Evolutionary conservation across 495 filamentous ascomycete genomes (phyloP), one percentile per base, ranked within the genome.

Genomic region (Podospora comata): DNA sequence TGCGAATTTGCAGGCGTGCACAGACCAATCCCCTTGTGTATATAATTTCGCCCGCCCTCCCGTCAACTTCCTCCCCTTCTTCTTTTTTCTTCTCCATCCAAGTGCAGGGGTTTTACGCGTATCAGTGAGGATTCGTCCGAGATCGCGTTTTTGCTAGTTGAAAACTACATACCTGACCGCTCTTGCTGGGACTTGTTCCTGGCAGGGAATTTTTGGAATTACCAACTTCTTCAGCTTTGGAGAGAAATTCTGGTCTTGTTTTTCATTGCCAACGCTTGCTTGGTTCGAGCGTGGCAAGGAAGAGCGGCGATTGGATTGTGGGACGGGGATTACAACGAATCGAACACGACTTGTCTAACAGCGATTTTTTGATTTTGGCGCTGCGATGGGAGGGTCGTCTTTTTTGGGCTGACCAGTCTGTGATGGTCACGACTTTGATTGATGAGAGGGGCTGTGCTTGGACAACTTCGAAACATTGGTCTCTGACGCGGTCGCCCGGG

Each of bases 131-230:
- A 83, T 82, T 79, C 80, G 79, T 84, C 82, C 78, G 82, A 84
- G 82, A 78, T 79, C 80, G 77, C 75, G 76, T 84, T 83, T 85
- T 84, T 85, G 82, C 82, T 84, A 82, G 81, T 83, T 84, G 82
- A 84, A 85, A 84, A 85, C 81, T 85, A 84, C 76, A 84, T 58
- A 72, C 74, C 73, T 82, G 82, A 83, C 81, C 75, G 76, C 80
- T 84, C 79, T 68, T 59, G 68, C 67, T 72, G 71, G 74, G 73
- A 48, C 69, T 63, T 57, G 28, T 67, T 63, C 71, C 70, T 69
- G 71, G 68, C 73, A 62, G 73, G 74, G 74, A 76, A 77, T 75
- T 77, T 77, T 75, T 77, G 75, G 71, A 60, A 70, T 32, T 32
- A 48, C 15, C 5, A 48, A 48, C 39, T 48, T 32, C 28, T 61